Evolutionary conservation across 352 stramenopile genomes (phyloP).

Genomic region (Pythium dissotocum): DNA sequence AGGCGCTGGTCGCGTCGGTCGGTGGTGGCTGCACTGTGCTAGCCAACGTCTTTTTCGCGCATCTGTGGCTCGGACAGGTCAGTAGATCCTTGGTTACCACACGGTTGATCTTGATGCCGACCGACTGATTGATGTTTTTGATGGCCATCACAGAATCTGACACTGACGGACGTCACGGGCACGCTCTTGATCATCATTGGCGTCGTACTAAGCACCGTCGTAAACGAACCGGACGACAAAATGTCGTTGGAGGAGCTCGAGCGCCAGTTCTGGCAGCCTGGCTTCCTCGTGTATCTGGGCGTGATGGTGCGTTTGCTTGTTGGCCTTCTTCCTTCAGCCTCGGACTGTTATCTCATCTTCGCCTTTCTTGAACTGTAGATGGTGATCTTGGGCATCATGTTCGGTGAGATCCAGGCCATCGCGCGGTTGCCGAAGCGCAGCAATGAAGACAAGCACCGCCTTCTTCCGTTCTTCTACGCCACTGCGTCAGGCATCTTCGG

Average conservation of each 20-base stretch:
- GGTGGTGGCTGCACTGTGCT: conserved; percentile 86
- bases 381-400: conserved; percentile 63
- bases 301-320: conserved; percentile 55
- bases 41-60: conserved; percentile 89
- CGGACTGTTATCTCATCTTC: background rate
- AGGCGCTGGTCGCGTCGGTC: conserved; percentile 84
- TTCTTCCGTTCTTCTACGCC: conserved; percentile 79
- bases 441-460: conserved; percentile 65
- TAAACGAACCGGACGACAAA: conserved; percentile 77
- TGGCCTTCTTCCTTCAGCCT: background rate
- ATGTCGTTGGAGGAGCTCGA: conserved; percentile 80
- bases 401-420: conserved; percentile 74
- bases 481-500: conserved; percentile 83
- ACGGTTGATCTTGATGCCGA: background rate
- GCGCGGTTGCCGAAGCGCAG: conserved; percentile 40
- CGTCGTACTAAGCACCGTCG: conserved; percentile 80
- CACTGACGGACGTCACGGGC: conserved; percentile 60
- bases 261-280: conserved; percentile 73
- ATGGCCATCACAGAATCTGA: conserved; percentile 42
- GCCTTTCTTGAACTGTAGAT: conserved; percentile 33
- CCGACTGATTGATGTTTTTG: background rate
- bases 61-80: conserved; percentile 81
- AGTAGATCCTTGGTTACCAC: background rate
- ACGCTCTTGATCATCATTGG: conserved; percentile 82
- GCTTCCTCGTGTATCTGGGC: conserved; percentile 77